phyloP scores from a whole-genome alignment of 2,329 filamentous ascomycete species.

The Fusarium pseudograminearum region DNA sequence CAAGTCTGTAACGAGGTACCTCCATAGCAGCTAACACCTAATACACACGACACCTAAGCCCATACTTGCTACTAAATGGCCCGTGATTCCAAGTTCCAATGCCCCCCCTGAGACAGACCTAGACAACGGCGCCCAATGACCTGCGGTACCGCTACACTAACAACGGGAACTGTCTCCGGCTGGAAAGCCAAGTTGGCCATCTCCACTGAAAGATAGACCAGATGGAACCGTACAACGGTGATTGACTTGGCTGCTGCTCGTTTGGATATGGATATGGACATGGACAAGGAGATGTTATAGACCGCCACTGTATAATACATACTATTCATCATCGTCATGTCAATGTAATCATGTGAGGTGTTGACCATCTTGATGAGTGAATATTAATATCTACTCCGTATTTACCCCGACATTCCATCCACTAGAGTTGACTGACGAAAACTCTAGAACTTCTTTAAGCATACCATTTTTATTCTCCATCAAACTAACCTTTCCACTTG shows the following conservation, averaged over 20 bases:
- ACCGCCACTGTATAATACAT: not conserved
- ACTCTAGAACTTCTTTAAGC: conserved; percentile 35
- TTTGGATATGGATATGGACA: not conserved
- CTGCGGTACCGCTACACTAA: conserved; percentile 43
- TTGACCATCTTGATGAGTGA: conserved; percentile 2
- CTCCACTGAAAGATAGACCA: conserved; percentile 24
- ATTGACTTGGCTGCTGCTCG: not conserved
- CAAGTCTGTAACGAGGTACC: conserved; percentile 22
- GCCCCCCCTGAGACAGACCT: conserved; percentile 40
- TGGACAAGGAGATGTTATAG: conserved; percentile 7
- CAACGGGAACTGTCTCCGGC: conserved; percentile 46
- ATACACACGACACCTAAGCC: too few species aligned
- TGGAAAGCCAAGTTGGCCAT: conserved; percentile 39
- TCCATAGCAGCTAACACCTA: not conserved
- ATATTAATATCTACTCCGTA: not conserved
- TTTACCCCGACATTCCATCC: not conserved
- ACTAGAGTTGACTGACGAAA: conserved; percentile 19
- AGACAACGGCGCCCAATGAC: conserved; percentile 32
- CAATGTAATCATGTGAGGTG: conserved; percentile 7
- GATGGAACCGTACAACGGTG: conserved; percentile 10
- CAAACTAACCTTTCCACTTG: conserved; percentile 37
- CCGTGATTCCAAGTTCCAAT: conserved; percentile 4
- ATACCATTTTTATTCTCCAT: conserved; percentile 25
- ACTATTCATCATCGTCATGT: not conserved
- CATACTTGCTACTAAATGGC: not conserved